A percentile compares a stretch with the other conserved stretches of the same genome.
Evolutionary conservation across 2,329 filamentous ascomycete genomes (phyloP).

Genomic region (Cytospora schulzeri): DNA sequence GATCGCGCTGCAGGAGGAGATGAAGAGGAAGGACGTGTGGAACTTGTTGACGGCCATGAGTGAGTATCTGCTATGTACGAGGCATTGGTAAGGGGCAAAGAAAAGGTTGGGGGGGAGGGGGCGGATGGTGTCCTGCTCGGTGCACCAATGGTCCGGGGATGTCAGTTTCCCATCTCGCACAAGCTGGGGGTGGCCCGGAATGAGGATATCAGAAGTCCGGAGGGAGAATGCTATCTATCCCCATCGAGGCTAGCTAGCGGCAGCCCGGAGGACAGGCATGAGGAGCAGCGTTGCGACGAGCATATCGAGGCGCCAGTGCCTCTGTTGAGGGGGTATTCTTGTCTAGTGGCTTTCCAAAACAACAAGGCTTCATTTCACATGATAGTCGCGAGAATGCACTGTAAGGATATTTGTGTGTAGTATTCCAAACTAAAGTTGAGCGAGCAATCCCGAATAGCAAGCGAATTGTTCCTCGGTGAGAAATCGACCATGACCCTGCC

Average conservation of each 20-base stretch:
- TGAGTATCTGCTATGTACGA: conserved; percentile 67
- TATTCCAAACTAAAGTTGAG: conserved; percentile 20
- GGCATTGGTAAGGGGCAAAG: conserved; percentile 62
- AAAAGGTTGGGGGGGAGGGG: not conserved
- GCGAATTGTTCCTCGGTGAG: conserved; percentile 11
- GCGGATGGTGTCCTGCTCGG: not conserved
- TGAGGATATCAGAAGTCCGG: too few relatives aligned
- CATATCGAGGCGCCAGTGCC: not conserved
- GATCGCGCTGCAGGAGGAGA: conserved; percentile 79
- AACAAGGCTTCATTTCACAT: not conserved
- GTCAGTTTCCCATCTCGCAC: not conserved
- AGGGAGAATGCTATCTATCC: too few relatives aligned
- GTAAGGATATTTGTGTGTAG: not conserved
- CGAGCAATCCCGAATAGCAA: conserved; percentile 13
- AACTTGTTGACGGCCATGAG: conserved; percentile 65
- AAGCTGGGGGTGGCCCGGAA: not conserved
- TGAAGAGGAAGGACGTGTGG: conserved; percentile 84
- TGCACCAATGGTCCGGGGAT: not conserved
- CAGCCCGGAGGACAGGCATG: too few relatives aligned
- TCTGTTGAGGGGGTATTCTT: not conserved
- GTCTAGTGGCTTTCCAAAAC: not conserved
- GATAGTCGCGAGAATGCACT: not conserved
- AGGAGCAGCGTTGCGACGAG: too few relatives aligned
- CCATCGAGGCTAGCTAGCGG: too few relatives aligned
- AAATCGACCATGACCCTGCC: not conserved